Conservation (phyloP, 805 yeast genomes). For the Vanderwaltozyma tropicalis region DNA sequence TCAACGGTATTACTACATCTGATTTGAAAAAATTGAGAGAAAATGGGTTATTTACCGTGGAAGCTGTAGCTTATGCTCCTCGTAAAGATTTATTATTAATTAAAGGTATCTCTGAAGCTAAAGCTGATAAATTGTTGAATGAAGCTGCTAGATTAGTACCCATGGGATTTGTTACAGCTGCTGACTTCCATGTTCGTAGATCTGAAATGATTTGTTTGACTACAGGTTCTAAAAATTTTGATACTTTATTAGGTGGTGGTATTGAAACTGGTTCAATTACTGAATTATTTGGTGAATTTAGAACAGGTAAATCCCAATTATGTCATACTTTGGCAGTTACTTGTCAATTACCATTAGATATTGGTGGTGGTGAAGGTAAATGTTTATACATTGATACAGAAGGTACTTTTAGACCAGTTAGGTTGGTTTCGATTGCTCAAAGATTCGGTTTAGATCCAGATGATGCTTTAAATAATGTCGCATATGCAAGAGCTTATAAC, state of each 20-base stretch:
- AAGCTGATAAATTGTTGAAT: conserved; percentile 72
- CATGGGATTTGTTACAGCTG: conserved; percentile 94
- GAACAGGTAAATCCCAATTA: conserved; percentile 94
- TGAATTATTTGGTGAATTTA: conserved; percentile 91
- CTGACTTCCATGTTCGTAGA: conserved; percentile 83
- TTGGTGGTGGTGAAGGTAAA: conserved; percentile 98
- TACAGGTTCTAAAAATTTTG: conserved; percentile 90
- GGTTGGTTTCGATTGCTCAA: conserved; percentile 81
- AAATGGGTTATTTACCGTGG: conserved; percentile 82
- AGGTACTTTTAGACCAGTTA: conserved; percentile 89
- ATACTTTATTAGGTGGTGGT: conserved; percentile 91
- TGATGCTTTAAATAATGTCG: conserved; percentile 93
- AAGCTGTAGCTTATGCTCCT: conserved; percentile 88
- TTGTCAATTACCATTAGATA: conserved; percentile 89
- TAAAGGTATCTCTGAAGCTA: conserved; percentile 91
- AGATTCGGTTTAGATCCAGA: conserved; percentile 86
- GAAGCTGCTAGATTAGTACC: conserved; percentile 87
- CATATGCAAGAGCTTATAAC: conserved; percentile 93
- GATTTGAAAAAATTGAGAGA: conserved; percentile 76
- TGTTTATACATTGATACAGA: conserved; percentile 94
- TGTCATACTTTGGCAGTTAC: conserved; percentile 96
- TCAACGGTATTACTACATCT: conserved; percentile 73
- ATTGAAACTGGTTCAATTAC: conserved; percentile 95
- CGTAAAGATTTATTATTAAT: conserved; percentile 65
- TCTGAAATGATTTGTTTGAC: conserved; percentile 86